Evolutionary conservation across 83 land plant species (phyloP), one percentile per base, ranked within the genome.

Genomic region (Isoetes engelmannii): DNA sequence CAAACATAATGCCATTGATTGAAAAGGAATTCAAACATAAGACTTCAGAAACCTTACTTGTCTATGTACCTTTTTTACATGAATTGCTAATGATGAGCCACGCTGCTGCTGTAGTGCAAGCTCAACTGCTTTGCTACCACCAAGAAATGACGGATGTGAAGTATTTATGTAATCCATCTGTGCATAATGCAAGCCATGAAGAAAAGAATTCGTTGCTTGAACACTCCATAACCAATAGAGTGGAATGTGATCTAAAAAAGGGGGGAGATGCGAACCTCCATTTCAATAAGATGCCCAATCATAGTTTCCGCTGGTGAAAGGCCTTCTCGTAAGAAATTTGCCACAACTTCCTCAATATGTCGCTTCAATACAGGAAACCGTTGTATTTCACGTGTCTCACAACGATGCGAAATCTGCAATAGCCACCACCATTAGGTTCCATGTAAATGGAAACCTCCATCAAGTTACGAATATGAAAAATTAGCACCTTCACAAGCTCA

Each of bases 81-180:
- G 44, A 63, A 63, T 20, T 50, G 65, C 46, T 54, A 74, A 57
- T 54, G 45, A 63, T n/a, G 94, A 74, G 13, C 87, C 69, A 66
- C 84, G 91, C 44, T 83, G 64, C 48, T 86, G 84, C 63, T 91
- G 91, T 45, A 49, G 51, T 6, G 99, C 97, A 57, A 73, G 5
- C 58, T 91, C 97, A 6, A 89, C 86, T 63, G 97, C 99, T 72
- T 85, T 91, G 57, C 87, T 95, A 37, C 97, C 99, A 58, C 97
- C 99, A 79, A 95, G 72, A 74, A 95, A 95, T 55, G 75, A 81
- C 60, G 97, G 94, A 60, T 95, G 99, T 46, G 99, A 88, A 71
- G 89, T 89, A 67, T 95, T 95, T 74, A 95, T 92, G 69, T 89
- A 95, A 74, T 91, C 94, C 97, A 89, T 89, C 94, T 95, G 71